These are phyloP conservation scores for Phytophthora podocarpi DNA, from an alignment of 352 stramenopile genomes.

Conservation along the genomic window DNA sequence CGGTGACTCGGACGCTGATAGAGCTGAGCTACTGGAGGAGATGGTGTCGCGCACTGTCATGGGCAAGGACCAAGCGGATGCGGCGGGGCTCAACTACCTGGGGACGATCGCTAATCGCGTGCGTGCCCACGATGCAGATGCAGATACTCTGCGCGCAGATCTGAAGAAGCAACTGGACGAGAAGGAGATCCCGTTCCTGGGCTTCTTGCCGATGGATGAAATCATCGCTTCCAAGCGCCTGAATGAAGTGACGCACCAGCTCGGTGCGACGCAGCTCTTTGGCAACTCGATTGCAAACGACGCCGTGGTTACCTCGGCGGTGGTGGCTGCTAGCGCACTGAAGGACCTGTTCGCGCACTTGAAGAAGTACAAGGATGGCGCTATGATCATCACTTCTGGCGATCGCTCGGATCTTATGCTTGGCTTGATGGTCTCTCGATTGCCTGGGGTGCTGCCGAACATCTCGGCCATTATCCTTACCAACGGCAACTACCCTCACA, in stretches of 20 bases:
- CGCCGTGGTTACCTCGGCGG: constrained; percentile 65
- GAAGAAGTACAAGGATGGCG: constrained; percentile 79
- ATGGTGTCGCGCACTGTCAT: constrained; percentile 65
- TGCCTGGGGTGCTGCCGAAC: constrained; percentile 70
- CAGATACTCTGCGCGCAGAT: constrained; percentile 36
- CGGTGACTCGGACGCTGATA: constrained; percentile 29
- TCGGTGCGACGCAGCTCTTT: constrained; percentile 71
- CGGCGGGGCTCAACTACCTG: constrained; percentile 65
- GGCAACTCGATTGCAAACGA: constrained; percentile 68
- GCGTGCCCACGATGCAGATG: too few species aligned
- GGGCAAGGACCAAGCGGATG: constrained; percentile 65
- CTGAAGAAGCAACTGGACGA: constrained; percentile 52
- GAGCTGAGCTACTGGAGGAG: constrained; percentile 47
- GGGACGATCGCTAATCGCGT: constrained; percentile 84
- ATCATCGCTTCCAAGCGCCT: constrained; percentile 78
- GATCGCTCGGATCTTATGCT: constrained; percentile 79
- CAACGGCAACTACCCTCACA: constrained; percentile 77
- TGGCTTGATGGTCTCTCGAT: constrained; percentile 67
- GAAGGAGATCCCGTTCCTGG: constrained; percentile 60
- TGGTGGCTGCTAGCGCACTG: constrained; percentile 71
- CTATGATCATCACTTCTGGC: constrained; percentile 77
- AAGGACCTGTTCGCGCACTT: constrained; percentile 80
- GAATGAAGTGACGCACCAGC: constrained; percentile 73
- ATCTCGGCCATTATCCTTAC: constrained; percentile 76
- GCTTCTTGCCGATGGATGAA: constrained; percentile 67